Conservation (phyloP, 306 rosid species). For the Medicago ruthenica region DNA sequence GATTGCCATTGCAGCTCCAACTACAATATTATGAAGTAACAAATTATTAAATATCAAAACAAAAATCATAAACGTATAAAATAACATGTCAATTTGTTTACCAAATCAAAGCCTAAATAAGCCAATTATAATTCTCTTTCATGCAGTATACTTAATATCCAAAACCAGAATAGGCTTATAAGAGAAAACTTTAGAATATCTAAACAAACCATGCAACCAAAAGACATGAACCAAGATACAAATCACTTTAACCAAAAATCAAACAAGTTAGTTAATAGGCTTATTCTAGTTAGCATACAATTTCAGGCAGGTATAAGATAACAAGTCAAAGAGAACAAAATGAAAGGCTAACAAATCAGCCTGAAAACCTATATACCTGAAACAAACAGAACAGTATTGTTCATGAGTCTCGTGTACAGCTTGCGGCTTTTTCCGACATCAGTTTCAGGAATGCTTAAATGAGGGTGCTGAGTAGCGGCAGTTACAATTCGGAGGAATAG, state of each 20-base stretch:
- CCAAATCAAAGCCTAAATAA: not conserved
- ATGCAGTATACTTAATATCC: not conserved
- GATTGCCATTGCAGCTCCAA: not conserved
- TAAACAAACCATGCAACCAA: too few relatives aligned
- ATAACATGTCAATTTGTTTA: not conserved
- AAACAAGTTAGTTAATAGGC: too few relatives aligned
- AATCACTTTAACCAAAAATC: too few relatives aligned
- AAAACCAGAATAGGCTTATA: too few relatives aligned
- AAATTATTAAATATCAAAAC: too few relatives aligned
- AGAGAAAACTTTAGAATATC: too few relatives aligned
- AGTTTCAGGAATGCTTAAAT: slow-evolving; percentile 95
- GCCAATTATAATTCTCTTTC: too few relatives aligned
- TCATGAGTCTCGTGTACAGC: slow-evolving; percentile 74
- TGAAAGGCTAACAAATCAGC: slow-evolving; percentile 28
- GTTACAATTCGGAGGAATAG: slow-evolving; percentile 73
- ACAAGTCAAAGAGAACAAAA: not conserved
- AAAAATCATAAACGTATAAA: too few relatives aligned
- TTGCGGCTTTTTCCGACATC: too few relatives aligned
- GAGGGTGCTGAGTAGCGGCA: slow-evolving; percentile 85
- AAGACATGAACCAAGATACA: too few relatives aligned
- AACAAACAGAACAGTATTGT: slow-evolving; percentile 74
- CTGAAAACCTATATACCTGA: slow-evolving; percentile 57
- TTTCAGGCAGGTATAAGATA: slow-evolving; percentile 3
- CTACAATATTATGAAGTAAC: not conserved
- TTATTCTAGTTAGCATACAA: slow-evolving; percentile 7